Conservation (phyloP, 495 filamentous ascomycete species). For the Neurospora intermedia region DNA sequence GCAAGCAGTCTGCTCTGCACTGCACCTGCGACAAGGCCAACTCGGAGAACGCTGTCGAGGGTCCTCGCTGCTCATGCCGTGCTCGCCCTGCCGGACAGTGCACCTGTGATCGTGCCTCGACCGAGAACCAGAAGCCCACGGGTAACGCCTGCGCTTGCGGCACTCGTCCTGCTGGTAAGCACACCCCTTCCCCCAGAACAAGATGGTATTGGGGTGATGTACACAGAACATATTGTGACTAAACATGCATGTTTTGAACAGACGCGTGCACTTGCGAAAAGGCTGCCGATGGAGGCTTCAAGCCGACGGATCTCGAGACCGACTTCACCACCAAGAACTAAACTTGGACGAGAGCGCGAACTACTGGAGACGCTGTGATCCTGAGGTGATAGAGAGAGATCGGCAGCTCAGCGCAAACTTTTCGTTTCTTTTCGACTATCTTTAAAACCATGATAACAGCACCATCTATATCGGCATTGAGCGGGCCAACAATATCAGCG, state of each 20-base stretch:
- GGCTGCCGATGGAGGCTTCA: conserved; percentile 40
- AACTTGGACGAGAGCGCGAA: neutral
- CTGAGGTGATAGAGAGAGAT: neutral
- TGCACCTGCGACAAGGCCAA: conserved; percentile 75
- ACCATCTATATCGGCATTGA: neutral
- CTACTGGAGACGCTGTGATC: neutral
- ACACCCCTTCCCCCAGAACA: neutral
- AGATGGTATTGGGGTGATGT: neutral
- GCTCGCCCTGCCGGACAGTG: conserved; percentile 66
- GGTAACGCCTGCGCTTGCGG: conserved; percentile 63
- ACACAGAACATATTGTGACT: neutral
- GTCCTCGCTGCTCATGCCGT: conserved; percentile 78
- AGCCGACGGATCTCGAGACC: conserved; percentile 50
- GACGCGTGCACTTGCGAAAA: conserved; percentile 81
- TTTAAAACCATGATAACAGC: neutral
- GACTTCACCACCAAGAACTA: conserved; percentile 68
- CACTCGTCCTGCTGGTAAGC: conserved; percentile 54
- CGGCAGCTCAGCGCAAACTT: neutral
- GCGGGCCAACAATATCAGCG: neutral
- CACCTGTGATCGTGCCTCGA: conserved; percentile 62
- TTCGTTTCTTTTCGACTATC: neutral
- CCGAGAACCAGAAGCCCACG: conserved; percentile 56
- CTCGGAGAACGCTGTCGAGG: conserved; percentile 60
- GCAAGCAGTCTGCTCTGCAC: conserved; percentile 70
- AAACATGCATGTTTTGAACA: conserved; percentile 17